These are phyloP conservation scores for Adiantum capillusveneris DNA, from an alignment of 75 land plant species.

Conservation along the genomic window DNA sequence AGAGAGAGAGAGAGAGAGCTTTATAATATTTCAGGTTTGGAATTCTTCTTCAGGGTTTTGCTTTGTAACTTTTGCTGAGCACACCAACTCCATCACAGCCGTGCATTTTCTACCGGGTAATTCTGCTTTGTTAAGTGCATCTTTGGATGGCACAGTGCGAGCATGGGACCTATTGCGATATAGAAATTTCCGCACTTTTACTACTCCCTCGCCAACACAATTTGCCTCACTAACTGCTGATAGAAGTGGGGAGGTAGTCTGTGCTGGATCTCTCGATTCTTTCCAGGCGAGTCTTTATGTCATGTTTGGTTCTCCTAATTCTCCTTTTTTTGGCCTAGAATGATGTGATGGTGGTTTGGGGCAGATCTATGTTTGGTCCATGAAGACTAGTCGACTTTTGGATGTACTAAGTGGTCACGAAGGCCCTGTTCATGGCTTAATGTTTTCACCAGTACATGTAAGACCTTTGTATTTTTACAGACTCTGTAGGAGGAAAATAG, in stretches of 20 bases:
- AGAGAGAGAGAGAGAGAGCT: not conserved
- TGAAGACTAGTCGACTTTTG: conserved; percentile 92
- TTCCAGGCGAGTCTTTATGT: conserved; percentile 59
- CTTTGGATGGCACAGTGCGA: conserved; percentile 94
- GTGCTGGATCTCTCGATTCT: conserved; percentile 91
- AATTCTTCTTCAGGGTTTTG: conserved; percentile 81
- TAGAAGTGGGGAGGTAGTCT: conserved; percentile 89
- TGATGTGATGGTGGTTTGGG: not conserved
- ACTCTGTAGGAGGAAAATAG: too few species aligned
- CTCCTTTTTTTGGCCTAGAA: not conserved
- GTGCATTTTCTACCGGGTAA: conserved; percentile 78
- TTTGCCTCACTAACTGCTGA: conserved; percentile 91
- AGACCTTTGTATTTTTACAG: conserved; percentile 16
- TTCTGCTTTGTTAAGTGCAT: conserved; percentile 79
- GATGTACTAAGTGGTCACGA: conserved; percentile 94
- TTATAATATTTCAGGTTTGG: conserved; percentile 57
- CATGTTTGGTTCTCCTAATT: not conserved
- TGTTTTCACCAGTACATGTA: conserved; percentile 84
- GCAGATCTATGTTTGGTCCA: conserved; percentile 98
- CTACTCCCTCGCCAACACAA: conserved; percentile 76
- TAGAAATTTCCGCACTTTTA: conserved; percentile 90
- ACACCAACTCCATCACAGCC: conserved; percentile 91
- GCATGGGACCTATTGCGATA: conserved; percentile 94
- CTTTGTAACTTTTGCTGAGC: conserved; percentile 95
- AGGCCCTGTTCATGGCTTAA: conserved; percentile 91